Evolutionary conservation across 2,329 filamentous ascomycete species (phyloP).

Genomic region (Talaromyces rugulosus): DNA sequence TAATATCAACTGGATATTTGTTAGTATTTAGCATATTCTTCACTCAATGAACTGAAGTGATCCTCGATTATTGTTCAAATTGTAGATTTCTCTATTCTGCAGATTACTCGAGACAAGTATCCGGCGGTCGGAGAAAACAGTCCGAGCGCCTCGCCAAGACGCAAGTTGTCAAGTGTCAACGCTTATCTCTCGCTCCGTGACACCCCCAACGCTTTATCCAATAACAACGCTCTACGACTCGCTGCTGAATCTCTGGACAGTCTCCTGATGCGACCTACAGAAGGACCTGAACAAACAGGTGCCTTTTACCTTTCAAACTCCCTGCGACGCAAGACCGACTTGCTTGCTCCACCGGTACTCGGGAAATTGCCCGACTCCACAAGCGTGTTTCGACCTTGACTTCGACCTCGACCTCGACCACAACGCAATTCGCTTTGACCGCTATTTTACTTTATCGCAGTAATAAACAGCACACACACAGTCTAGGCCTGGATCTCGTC

Average conservation of each 20-base stretch:
- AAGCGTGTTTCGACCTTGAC: not conserved
- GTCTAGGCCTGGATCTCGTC: not conserved
- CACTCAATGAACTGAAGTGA: slow-evolving; percentile 18
- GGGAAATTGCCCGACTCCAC: not conserved
- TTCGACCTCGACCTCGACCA: not conserved
- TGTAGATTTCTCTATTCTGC: slow-evolving; percentile 7
- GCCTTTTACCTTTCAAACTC: not conserved
- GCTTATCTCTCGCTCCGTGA: not conserved
- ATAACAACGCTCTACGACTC: not conserved
- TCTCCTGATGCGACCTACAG: too few relatives aligned
- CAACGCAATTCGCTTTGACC: not conserved
- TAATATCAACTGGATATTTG: slow-evolving; percentile 14
- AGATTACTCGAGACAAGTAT: not conserved
- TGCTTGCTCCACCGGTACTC: not conserved
- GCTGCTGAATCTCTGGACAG: not conserved
- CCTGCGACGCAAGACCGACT: not conserved
- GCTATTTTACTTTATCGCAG: not conserved
- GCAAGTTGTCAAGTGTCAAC: not conserved
- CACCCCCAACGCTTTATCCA: slow-evolving; percentile 2
- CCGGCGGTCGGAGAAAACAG: not conserved
- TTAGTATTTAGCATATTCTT: slow-evolving; percentile 11
- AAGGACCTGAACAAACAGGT: too few relatives aligned
- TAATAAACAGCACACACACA: not conserved
- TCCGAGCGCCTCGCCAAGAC: not conserved
- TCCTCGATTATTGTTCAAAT: not conserved